A percentile compares a stretch with the other conserved stretches of the same genome.
phyloP scores from a whole-genome alignment of 257 asterid genomes.

The Solanum sitiens region DNA sequence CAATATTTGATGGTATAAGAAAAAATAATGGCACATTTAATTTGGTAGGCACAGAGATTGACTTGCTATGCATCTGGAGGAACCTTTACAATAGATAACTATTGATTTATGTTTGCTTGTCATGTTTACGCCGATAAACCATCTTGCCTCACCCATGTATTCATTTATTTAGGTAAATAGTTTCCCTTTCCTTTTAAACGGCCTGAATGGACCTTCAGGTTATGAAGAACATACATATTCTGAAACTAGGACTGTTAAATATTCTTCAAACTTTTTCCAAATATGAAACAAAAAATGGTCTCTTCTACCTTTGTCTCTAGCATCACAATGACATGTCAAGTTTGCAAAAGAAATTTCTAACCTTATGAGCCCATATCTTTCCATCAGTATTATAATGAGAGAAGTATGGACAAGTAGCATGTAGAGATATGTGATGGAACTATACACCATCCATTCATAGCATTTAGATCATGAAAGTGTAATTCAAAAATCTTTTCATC shows the following conservation, averaged over 20 bases:
- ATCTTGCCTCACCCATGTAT: neutral
- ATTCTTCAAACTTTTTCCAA: neutral
- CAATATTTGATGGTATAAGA: neutral
- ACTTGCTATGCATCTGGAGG: neutral
- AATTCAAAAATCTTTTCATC: neutral
- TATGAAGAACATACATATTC: neutral
- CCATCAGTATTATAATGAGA: neutral
- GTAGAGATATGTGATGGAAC: neutral
- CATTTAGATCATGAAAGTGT: neutral
- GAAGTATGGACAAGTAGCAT: neutral
- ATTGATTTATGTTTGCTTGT: neutral
- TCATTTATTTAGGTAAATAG: neutral
- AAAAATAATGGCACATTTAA: neutral
- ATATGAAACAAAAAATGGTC: neutral
- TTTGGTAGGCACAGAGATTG: neutral
- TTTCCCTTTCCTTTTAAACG: neutral
- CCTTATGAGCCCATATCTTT: neutral
- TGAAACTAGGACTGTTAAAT: neutral
- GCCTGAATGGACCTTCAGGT: neutral
- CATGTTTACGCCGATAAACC: neutral
- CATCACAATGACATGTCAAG: neutral
- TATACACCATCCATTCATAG: neutral
- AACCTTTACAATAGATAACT: neutral
- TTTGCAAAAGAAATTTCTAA: neutral
- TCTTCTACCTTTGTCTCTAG: neutral